Evolutionary conservation across 768 basidiomycete genomes (phyloP).

Genomic region (Tricholoma flavovirens): DNA sequence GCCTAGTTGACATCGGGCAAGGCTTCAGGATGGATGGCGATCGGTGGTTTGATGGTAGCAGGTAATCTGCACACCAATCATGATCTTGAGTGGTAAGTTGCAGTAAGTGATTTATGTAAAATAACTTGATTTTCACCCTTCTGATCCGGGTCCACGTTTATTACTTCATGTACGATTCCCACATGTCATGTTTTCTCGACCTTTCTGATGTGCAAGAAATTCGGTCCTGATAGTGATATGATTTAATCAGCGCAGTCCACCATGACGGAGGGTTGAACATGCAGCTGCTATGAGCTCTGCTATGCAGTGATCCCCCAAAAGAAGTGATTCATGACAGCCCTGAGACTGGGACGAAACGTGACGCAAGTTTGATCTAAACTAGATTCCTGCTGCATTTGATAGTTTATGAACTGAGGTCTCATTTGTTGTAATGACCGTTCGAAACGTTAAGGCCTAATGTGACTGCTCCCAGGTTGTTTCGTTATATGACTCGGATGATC

Average conservation of each 20-base stretch:
- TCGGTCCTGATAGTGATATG: slow-evolving; percentile 20
- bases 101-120: too few species aligned
- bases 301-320: too few species aligned
- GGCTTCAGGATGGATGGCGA: too few species aligned
- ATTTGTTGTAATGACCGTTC: slow-evolving; percentile 5
- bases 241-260: slow-evolving; percentile 17
- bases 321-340: not conserved
- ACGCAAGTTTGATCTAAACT: not conserved
- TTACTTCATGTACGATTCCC: slow-evolving; percentile 23
- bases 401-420: not conserved
- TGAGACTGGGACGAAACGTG: not conserved
- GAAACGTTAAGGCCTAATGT: not conserved
- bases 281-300: not conserved
- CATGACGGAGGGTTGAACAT: slow-evolving; percentile 30
- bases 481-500: slow-evolving; percentile 28
- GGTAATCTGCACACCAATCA: too few species aligned
- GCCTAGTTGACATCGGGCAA: too few species aligned
- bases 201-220: slow-evolving; percentile 29
- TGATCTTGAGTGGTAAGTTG: too few species aligned
- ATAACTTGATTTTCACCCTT: too few species aligned
- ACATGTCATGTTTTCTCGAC: slow-evolving; percentile 28
- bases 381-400: not conserved
- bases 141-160: slow-evolving; percentile 18
- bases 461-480: slow-evolving; percentile 7
- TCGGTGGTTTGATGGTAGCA: not conserved